Evolutionary conservation across 1,284 basidiomycete genomes (phyloP).

Genomic region (Puccinia coronata): DNA sequence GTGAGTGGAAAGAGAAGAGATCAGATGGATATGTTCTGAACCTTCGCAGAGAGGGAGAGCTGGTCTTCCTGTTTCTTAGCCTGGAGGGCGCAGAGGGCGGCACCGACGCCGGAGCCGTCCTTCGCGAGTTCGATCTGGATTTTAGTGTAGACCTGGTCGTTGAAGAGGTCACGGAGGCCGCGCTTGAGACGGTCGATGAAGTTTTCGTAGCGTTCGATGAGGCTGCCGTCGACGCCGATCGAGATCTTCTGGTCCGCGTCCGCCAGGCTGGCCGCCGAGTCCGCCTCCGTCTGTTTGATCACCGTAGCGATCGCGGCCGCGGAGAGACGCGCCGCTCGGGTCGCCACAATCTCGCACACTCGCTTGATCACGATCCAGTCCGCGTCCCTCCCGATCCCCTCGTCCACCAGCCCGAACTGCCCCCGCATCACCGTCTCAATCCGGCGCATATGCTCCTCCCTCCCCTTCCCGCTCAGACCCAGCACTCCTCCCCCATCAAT

Average conservation of each 20-base stretch:
- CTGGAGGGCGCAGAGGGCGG: conserved; percentile 63
- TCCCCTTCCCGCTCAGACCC: neutral
- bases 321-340: conserved; percentile 78
- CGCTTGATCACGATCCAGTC: conserved; percentile 76
- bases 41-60: neutral
- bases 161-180: conserved; percentile 74
- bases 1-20: too few relatives aligned
- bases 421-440: conserved; percentile 69
- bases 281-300: conserved; percentile 72
- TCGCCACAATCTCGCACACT: conserved; percentile 74
- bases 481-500: conserved; percentile 64
- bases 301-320: conserved; percentile 84
- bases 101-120: conserved; percentile 95
- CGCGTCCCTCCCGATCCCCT: conserved; percentile 57
- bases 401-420: conserved; percentile 52
- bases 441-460: conserved; percentile 59
- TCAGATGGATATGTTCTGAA: conserved; percentile 23
- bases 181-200: conserved; percentile 75
- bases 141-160: conserved; percentile 73
- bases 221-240: conserved; percentile 86
- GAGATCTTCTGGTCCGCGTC: conserved; percentile 63
- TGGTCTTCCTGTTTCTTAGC: conserved; percentile 47
- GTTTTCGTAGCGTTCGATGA: conserved; percentile 85
- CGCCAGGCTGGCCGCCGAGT: conserved; percentile 63
- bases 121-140: conserved; percentile 89